A percentile compares a stretch with the other conserved stretches of the same genome.
phyloP scores from a whole-genome alignment of 2,329 filamentous ascomycete species.

The Paracamarosporium sp. region DNA sequence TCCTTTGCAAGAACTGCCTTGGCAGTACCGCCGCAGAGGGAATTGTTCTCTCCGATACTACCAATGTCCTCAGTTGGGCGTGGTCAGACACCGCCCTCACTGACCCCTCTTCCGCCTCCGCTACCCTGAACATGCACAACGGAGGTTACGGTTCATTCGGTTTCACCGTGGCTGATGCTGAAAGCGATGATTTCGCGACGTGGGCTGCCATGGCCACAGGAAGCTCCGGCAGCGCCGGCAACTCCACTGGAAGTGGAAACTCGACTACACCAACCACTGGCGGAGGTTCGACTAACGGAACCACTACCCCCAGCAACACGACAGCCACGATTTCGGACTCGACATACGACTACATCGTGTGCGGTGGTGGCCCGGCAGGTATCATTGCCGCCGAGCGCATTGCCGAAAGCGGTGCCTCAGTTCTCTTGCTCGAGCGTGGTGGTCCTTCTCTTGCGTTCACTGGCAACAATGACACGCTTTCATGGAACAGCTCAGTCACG shows the following conservation, averaged over 20 bases:
- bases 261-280: slow-evolving; percentile 34
- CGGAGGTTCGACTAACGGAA: slow-evolving; percentile 26
- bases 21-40: slow-evolving; percentile 24
- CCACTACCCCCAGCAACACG: slow-evolving; percentile 25
- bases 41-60: slow-evolving; percentile 31
- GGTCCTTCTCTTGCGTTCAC: slow-evolving; percentile 42
- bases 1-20: slow-evolving; percentile 56
- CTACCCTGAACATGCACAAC: slow-evolving; percentile 37
- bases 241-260: slow-evolving; percentile 31
- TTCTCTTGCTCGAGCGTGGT: slow-evolving; percentile 61
- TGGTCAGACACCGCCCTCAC: slow-evolving; percentile 32
- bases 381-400: slow-evolving; percentile 66
- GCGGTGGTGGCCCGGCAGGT: slow-evolving; percentile 66
- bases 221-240: slow-evolving; percentile 13
- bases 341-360: slow-evolving; percentile 66
- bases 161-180: slow-evolving; percentile 33
- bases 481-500: slow-evolving; percentile 44
- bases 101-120: slow-evolving; percentile 27
- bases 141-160: slow-evolving; percentile 44
- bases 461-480: slow-evolving; percentile 33
- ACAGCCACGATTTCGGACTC: slow-evolving; percentile 50
- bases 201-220: slow-evolving; percentile 43
- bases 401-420: slow-evolving; percentile 67
- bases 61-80: slow-evolving; percentile 42
- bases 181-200: slow-evolving; percentile 38